These are phyloP conservation scores for Leptodermis oblonga DNA, from an alignment of 257 asterid genomes.

Conservation along the genomic window DNA sequence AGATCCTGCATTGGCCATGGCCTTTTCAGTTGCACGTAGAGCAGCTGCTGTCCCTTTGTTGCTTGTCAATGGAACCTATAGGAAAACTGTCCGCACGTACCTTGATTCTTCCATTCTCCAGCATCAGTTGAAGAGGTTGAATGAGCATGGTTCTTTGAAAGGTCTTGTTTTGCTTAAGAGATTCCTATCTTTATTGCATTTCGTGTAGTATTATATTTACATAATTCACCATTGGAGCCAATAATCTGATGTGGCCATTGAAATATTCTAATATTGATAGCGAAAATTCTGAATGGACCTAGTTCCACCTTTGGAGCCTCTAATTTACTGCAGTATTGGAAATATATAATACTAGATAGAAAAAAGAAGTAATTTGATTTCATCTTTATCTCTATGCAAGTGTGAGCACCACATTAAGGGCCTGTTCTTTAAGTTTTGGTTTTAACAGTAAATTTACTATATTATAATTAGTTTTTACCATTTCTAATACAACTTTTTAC, in stretches of 20 bases:
- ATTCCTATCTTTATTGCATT: constrained; percentile 6
- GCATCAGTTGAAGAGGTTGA: constrained; percentile 86
- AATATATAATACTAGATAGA: neutral
- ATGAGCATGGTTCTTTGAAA: constrained; percentile 78
- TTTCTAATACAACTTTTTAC: no score
- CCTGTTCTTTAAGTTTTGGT: no score
- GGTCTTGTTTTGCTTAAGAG: constrained; percentile 35
- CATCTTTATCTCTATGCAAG: neutral
- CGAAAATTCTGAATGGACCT: neutral
- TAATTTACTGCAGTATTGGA: neutral
- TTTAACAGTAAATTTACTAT: no score
- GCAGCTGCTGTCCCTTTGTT: constrained; percentile 92
- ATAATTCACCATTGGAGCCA: neutral
- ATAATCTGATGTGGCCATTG: neutral
- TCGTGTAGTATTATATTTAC: constrained; percentile 1
- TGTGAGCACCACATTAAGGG: neutral
- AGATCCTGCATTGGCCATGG: constrained; percentile 96
- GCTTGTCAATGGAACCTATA: constrained; percentile 93
- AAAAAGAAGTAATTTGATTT: neutral
- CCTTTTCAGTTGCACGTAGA: constrained; percentile 89
- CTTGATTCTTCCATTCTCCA: constrained; percentile 94
- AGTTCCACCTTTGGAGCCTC: neutral
- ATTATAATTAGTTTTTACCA: no score
- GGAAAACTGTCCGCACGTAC: constrained; percentile 88
- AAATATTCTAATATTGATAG: neutral